A percentile compares a stretch with the other conserved stretches of the same genome.
phyloP scores from a whole-genome alignment of 2,329 filamentous ascomycete genomes.

The Aspergillus pseudoterreus region DNA sequence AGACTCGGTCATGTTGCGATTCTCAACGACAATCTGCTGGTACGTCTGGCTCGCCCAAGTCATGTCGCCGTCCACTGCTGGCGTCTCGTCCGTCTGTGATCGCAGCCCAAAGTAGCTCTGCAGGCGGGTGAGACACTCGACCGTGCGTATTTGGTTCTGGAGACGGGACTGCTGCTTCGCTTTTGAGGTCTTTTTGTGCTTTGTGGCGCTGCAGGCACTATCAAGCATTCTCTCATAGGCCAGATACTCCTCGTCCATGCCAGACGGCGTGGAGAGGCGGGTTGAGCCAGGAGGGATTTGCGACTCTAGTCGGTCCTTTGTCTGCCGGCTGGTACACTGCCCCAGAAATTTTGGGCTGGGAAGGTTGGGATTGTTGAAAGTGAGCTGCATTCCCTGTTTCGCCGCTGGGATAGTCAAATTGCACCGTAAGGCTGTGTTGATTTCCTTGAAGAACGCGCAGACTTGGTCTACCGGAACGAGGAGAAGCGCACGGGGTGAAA shows the following conservation, averaged over 20 bases:
- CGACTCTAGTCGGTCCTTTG: slow-evolving; percentile 33
- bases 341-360: slow-evolving; percentile 68
- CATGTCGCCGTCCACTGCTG: slow-evolving; percentile 8
- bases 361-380: slow-evolving; percentile 54
- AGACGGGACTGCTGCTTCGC: slow-evolving; percentile 50
- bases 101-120: slow-evolving; percentile 70
- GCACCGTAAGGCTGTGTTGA: slow-evolving; percentile 55
- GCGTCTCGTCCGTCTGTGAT: slow-evolving; percentile 14
- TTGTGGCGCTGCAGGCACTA: slow-evolving; percentile 47
- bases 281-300: slow-evolving; percentile 25
- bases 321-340: slow-evolving; percentile 47
- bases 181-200: slow-evolving; percentile 46
- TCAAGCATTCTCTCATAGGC: slow-evolving; percentile 48
- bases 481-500: slow-evolving; percentile 54
- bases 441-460: slow-evolving; percentile 57
- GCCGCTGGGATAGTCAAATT: slow-evolving; percentile 57
- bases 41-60: slow-evolving; percentile 18
- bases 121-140: slow-evolving; percentile 57
- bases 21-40: slow-evolving; percentile 11
- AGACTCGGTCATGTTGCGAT: slow-evolving; percentile 2
- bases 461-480: slow-evolving; percentile 68
- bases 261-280: neutral
- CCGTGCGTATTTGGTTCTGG: slow-evolving; percentile 50
- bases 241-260: slow-evolving; percentile 9
- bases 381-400: slow-evolving; percentile 56